Percentiles rank a stretch among this genome's conserved stretches.
Conservation (phyloP, 2,329 filamentous ascomycete species). For the Sclerotinia subarctica region DNA sequence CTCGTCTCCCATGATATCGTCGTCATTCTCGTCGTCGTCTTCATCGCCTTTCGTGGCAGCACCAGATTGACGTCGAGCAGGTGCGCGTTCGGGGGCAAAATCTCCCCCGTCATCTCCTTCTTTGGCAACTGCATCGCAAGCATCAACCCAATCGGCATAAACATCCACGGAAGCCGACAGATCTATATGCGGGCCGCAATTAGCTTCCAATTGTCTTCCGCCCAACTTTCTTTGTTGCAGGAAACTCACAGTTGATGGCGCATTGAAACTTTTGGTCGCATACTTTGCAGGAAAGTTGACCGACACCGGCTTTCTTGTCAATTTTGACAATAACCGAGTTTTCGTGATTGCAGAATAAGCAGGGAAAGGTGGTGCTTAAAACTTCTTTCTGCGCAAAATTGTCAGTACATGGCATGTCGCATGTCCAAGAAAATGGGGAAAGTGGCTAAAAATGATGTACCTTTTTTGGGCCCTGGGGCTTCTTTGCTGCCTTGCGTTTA, state of each 20-base stretch:
- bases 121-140: conserved; percentile 72
- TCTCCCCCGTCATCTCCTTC: conserved; percentile 45
- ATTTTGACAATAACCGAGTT: conserved; percentile 87
- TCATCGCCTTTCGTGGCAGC: conserved; percentile 33
- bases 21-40: conserved; percentile 40
- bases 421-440: background rate
- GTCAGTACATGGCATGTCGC: conserved; percentile 6
- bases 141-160: conserved; percentile 97
- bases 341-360: conserved; percentile 98
- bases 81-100: conserved; percentile 29
- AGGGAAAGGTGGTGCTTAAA: conserved; percentile 82
- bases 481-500: conserved; percentile 86
- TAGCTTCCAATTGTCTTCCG: conserved; percentile 22
- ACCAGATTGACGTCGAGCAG: conserved; percentile 25
- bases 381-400: conserved; percentile 56
- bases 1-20: conserved; percentile 38
- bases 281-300: conserved; percentile 82
- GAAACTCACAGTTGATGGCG: conserved; percentile 74
- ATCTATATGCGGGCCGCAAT: conserved; percentile 50
- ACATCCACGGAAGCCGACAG: conserved; percentile 90
- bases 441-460: conserved; percentile 43
- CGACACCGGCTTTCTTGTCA: conserved; percentile 87
- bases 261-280: conserved; percentile 94
- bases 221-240: background rate
- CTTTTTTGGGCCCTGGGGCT: conserved; percentile 80